Percentiles rank a stretch among this genome's conserved stretches.
Evolutionary conservation across 148 eudicot genomes (phyloP).

Genomic region (Silene latifolia): DNA sequence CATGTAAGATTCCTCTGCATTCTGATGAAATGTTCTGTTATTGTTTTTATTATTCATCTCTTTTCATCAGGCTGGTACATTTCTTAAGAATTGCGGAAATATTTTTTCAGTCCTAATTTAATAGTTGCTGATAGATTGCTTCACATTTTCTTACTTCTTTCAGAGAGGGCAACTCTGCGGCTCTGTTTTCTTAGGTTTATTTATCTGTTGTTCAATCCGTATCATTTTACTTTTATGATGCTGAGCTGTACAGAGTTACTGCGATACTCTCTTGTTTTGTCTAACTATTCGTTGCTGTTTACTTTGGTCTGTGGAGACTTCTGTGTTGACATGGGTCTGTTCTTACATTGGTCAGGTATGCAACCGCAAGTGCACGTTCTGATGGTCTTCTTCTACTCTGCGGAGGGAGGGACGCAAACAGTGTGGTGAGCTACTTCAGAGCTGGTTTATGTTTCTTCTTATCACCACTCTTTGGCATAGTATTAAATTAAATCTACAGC

Average conservation of each 20-base stretch:
- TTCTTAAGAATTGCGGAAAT: background rate
- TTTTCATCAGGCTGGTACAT: background rate
- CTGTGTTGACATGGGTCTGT: conserved; percentile 15
- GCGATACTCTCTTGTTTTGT: background rate
- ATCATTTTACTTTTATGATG: background rate
- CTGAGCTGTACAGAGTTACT: background rate
- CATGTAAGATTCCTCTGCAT: conserved; percentile 54
- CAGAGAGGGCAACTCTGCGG: no score
- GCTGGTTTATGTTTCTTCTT: conserved; percentile 3
- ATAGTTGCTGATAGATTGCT: background rate
- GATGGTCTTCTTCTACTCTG: conserved; percentile 98
- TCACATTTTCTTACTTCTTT: background rate
- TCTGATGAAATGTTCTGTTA: background rate
- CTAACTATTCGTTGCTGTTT: background rate
- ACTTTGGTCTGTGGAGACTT: background rate
- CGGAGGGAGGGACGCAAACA: conserved; percentile 96
- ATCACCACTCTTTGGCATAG: background rate
- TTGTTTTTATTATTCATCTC: background rate
- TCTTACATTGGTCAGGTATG: conserved; percentile 60
- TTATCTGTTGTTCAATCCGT: background rate
- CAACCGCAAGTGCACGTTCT: conserved; percentile 97
- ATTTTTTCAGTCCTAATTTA: background rate
- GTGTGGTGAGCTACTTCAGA: conserved; percentile 64
- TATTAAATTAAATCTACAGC: no score
- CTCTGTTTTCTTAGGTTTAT: conserved; percentile 2